phyloP scores from a whole-genome alignment of 1,284 basidiomycete species.

The Boletus mariae region DNA sequence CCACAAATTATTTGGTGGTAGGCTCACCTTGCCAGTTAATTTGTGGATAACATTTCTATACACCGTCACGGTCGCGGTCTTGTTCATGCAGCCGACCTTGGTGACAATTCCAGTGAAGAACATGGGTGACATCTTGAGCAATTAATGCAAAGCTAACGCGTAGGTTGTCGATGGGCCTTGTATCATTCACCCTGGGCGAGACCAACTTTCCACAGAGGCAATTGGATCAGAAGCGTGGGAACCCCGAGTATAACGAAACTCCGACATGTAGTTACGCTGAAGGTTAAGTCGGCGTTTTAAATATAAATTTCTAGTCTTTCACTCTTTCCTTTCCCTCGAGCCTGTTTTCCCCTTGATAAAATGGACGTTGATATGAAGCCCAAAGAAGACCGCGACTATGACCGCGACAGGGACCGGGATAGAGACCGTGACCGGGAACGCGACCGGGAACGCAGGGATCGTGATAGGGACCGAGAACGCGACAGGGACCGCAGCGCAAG shows the following conservation, averaged over 20 bases:
- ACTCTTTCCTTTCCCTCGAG: conserved; percentile 11
- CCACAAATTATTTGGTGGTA: background rate
- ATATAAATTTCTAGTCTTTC: conserved; percentile 1
- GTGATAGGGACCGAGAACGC: conserved; percentile 49
- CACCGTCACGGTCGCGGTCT: conserved; percentile 78
- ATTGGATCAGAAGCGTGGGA: background rate
- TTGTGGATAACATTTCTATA: conserved; percentile 66
- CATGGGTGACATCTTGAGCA: conserved; percentile 34
- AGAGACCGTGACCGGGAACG: conserved; percentile 46
- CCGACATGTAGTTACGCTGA: background rate
- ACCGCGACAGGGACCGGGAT: conserved; percentile 44
- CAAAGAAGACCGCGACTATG: conserved; percentile 66
- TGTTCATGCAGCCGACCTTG: conserved; percentile 76
- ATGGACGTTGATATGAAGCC: conserved; percentile 80
- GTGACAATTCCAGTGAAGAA: conserved; percentile 68
- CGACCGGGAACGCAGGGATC: conserved; percentile 40
- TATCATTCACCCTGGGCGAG: background rate
- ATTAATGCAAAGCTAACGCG: background rate
- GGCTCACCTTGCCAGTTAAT: conserved; percentile 66
- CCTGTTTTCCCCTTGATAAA: conserved; percentile 11
- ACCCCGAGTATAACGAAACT: background rate
- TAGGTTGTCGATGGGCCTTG: background rate
- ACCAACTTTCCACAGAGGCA: background rate
- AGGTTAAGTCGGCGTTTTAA: conserved; percentile 22
- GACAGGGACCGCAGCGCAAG: conserved; percentile 51